phyloP scores from a whole-genome alignment of 768 basidiomycete species.

The Panellus pusillus region DNA sequence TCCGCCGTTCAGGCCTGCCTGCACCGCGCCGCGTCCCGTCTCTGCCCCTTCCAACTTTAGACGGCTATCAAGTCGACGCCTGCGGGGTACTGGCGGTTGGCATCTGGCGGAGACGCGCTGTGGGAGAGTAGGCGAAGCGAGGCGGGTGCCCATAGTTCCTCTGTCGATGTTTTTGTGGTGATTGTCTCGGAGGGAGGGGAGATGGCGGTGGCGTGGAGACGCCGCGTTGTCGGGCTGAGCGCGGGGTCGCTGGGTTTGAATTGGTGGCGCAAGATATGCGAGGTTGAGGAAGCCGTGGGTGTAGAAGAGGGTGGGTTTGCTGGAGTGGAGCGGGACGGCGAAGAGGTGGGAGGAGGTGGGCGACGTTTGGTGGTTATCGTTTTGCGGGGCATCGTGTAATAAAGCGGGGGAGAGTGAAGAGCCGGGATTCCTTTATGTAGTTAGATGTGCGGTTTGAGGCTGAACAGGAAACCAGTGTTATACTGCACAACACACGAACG shows the following conservation, averaged over 20 bases:
- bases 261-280: slow-evolving; percentile 41
- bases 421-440: no score
- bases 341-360: no score
- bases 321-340: background rate
- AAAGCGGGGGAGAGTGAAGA: no score
- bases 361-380: no score
- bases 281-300: slow-evolving; percentile 48
- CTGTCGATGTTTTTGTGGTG: slow-evolving; percentile 12
- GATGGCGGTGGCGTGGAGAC: slow-evolving; percentile 35
- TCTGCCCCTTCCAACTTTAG: no score
- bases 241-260: slow-evolving; percentile 41
- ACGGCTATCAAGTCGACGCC: slow-evolving; percentile 21
- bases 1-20: no score
- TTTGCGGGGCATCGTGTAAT: no score
- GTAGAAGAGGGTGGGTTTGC: slow-evolving; percentile 40
- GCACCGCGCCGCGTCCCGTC: no score
- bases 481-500: no score
- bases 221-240: slow-evolving; percentile 38
- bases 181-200: no score
- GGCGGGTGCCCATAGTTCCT: slow-evolving; percentile 34
- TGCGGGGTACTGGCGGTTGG: slow-evolving; percentile 22
- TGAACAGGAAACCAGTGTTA: no score
- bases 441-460: no score
- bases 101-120: slow-evolving; percentile 42
- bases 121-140: slow-evolving; percentile 37